Conservation (phyloP, 441 rosid genomes). For the Populus tomentosa region DNA sequence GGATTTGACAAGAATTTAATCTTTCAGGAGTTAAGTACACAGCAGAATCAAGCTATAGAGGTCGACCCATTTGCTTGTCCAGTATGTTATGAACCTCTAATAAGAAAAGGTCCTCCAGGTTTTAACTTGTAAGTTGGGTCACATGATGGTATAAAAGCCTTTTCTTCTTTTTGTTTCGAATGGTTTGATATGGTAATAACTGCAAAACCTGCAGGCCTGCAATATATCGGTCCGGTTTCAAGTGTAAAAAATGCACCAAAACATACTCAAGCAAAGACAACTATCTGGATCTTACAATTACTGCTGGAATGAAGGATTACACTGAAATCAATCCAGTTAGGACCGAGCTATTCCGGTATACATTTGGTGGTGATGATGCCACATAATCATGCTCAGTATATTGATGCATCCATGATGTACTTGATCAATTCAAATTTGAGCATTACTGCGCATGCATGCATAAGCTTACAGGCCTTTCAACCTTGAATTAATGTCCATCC, state of each 20-base stretch:
- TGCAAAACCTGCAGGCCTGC: conserved; percentile 49
- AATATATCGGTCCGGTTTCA: conserved; percentile 83
- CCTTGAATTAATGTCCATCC: not conserved
- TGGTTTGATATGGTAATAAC: not conserved
- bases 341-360: conserved; percentile 78
- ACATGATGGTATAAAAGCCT: not conserved
- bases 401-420: not conserved
- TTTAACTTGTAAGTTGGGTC: conserved; percentile 65
- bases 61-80: conserved; percentile 71
- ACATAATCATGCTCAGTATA: not conserved
- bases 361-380: not conserved
- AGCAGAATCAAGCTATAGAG: conserved; percentile 30
- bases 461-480: not conserved
- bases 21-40: conserved; percentile 42
- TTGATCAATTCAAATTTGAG: not conserved
- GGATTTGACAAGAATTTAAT: not conserved
- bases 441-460: not conserved
- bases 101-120: conserved; percentile 90
- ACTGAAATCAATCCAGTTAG: conserved; percentile 60
- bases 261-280: conserved; percentile 79
- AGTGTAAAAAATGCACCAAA: conserved; percentile 69
- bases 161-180: not conserved
- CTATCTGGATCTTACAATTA: conserved; percentile 76
- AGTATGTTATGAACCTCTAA: conserved; percentile 71
- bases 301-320: conserved; percentile 60